Evolutionary conservation across 192 early-diverging fungal genomes (phyloP).

Genomic region (Coemansia aciculifera): DNA sequence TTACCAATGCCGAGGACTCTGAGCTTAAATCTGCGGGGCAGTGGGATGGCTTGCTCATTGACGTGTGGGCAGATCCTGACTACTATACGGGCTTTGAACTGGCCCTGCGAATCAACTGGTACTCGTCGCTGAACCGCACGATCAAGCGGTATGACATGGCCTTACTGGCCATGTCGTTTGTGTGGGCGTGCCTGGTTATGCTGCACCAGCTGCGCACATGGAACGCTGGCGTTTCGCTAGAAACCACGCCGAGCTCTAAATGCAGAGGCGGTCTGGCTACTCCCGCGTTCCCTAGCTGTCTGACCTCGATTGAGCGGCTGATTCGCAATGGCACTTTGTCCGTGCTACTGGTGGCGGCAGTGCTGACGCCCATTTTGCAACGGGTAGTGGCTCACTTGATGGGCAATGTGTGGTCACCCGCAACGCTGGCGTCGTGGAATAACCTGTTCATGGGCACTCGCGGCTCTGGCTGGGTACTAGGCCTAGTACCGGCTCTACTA

Average conservation of each 20-base stretch:
- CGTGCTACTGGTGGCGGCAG: conserved; percentile 13
- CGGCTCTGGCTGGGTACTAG: conserved; percentile 26
- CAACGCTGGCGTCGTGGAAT: conserved; percentile 27
- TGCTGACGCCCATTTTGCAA: conserved; percentile 34
- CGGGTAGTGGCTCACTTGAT: conserved; percentile 17
- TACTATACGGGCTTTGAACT: conserved; percentile 38
- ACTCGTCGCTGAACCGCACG: conserved; percentile 67
- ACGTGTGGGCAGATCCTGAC: conserved; percentile 43
- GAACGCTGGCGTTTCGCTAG: conserved; percentile 15
- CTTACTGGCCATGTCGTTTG: conserved; percentile 66
- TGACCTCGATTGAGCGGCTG: conserved; percentile 44
- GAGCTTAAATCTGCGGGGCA: neutral
- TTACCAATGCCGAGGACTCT: conserved; percentile 7
- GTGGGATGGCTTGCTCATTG: conserved; percentile 49
- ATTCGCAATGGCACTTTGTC: conserved; percentile 41
- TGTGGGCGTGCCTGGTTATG: conserved; percentile 62
- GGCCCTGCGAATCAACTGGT: conserved; percentile 61
- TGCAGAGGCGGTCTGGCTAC: neutral
- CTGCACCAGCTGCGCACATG: conserved; percentile 44
- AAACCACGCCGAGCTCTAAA: neutral
- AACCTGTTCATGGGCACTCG: conserved; percentile 55
- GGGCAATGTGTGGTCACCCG: conserved; percentile 20
- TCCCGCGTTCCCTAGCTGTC: conserved; percentile 25
- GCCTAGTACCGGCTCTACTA: conserved; percentile 29
- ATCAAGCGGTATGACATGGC: conserved; percentile 72